Percentiles rank a stretch among this genome's conserved stretches.
phyloP scores from a whole-genome alignment of 495 filamentous ascomycete genomes.

The Penicillium goetzii region DNA sequence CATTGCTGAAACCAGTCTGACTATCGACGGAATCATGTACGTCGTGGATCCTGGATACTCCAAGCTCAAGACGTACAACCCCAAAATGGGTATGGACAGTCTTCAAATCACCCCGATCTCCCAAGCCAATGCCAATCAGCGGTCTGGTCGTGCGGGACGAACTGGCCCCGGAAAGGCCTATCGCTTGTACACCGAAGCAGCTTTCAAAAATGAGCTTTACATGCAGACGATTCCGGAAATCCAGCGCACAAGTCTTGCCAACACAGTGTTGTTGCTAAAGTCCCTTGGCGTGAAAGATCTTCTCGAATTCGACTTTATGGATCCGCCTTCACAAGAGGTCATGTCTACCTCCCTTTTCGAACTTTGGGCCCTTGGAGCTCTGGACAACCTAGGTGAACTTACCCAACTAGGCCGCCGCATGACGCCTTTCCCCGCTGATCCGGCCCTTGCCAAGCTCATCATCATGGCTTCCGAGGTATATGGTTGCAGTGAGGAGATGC shows the following conservation, averaged over 20 bases:
- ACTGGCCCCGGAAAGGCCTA: constrained; percentile 97
- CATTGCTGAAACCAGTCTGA: constrained; percentile 97
- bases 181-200: constrained; percentile 90
- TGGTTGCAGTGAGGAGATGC: constrained; percentile 94
- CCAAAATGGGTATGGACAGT: constrained; percentile 98
- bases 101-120: constrained; percentile 98
- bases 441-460: constrained; percentile 88
- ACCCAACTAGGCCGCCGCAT: constrained; percentile 87
- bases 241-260: constrained; percentile 92
- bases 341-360: constrained; percentile 98
- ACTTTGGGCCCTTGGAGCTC: constrained; percentile 92
- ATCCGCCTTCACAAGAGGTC: constrained; percentile 96
- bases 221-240: constrained; percentile 98
- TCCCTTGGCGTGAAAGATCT: constrained; percentile 93
- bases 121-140: constrained; percentile 92
- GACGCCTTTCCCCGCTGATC: constrained; percentile 98
- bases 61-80: constrained; percentile 98
- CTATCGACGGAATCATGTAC: constrained; percentile 99
- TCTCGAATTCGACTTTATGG: constrained; percentile 99
- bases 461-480: constrained; percentile 86
- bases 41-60: constrained; percentile 96
- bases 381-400: constrained; percentile 92
- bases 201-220: constrained; percentile 96
- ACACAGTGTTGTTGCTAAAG: constrained; percentile 93
- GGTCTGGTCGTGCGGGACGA: constrained; percentile 90